These are phyloP conservation scores for Xylaria digitata DNA, from an alignment of 2,329 filamentous ascomycete species.

Conservation along the genomic window DNA sequence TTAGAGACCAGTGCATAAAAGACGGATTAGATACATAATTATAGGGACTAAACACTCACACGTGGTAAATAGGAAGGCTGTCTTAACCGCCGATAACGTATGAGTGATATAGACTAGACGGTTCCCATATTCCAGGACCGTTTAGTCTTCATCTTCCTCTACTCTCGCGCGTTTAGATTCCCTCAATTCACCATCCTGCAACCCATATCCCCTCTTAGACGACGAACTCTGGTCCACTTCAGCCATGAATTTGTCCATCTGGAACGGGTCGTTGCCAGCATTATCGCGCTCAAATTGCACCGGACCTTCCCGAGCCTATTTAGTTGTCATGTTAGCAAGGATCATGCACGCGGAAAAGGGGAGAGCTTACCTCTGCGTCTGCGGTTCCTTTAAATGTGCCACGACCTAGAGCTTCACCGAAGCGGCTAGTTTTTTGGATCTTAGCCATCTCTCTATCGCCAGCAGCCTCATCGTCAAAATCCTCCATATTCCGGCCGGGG, in stretches of 20 bases:
- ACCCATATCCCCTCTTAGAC: constrained; percentile 79
- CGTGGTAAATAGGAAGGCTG: neutral
- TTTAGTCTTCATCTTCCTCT: constrained; percentile 69
- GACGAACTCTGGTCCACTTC: constrained; percentile 74
- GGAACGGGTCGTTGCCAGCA: constrained; percentile 80
- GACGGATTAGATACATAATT: neutral
- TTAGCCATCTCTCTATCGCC: constrained; percentile 86
- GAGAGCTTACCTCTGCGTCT: constrained; percentile 76
- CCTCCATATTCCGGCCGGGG: constrained; percentile 78
- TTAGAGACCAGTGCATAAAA: neutral
- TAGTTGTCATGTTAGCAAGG: constrained; percentile 48
- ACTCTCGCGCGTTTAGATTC: constrained; percentile 80
- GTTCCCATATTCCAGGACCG: constrained; percentile 8
- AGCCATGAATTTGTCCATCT: constrained; percentile 91
- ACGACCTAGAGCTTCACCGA: constrained; percentile 85
- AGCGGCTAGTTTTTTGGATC: constrained; percentile 86
- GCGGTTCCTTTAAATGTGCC: constrained; percentile 91
- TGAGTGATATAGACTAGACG: neutral
- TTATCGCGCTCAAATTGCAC: constrained; percentile 94
- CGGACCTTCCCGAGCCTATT: constrained; percentile 82
- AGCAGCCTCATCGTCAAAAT: constrained; percentile 80
- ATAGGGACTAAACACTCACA: neutral
- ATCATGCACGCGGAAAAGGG: constrained; percentile 21
- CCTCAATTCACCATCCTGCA: constrained; percentile 73
- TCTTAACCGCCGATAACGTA: neutral